Evolutionary conservation across 2,329 filamentous ascomycete genomes (phyloP), one percentile per base, ranked within the genome.

Genomic region (Tolypocladium ophioglossoides): DNA sequence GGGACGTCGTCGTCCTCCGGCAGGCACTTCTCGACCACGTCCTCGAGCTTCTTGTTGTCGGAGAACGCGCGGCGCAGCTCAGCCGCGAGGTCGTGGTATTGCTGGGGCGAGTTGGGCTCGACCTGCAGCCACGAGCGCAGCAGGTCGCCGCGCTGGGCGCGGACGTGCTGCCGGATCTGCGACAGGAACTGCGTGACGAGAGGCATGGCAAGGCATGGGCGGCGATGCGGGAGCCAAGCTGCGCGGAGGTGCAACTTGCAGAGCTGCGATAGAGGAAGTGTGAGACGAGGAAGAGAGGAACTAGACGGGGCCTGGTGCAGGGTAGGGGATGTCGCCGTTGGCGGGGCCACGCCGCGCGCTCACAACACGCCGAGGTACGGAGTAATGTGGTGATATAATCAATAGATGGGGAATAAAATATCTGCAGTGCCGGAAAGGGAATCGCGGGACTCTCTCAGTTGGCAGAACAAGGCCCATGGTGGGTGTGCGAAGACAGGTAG

Each of bases 61-160:
- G 58, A 64, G 63, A 83, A 90, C 34, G 74, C 68, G 37, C 73
- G 71, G 59, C 79, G 83, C 51, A 95, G 74, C 71, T 94, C 87
- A 27, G 72, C 68, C 32, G 83, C 81, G 62, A 95, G 83, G 54
- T 81, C 73, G 58, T 78, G 76, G 68, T 94, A 94, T 52, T 84
- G 77, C 18, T 81, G 74, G 2, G 82, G 75, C 32, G 89, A 78
- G 34, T 82, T 82, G 6, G 87, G 87, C 65, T 92, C 88, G 59
- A 94, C 85, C 57, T 84, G 79, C 16, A 95, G 78, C 75, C 83
- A 91, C 55, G 83, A 76, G 58, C 85, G 79, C 16, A 95, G 77
- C 58, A 78, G 75, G 35, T 74, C 72, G 56, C 85, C 87, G 69
- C 91, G 79, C 56, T 84, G 82, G 22, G 71, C 70, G 53, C 78